Evolutionary conservation across 257 asterid species (phyloP).

Genomic region (Catharanthus roseus): DNA sequence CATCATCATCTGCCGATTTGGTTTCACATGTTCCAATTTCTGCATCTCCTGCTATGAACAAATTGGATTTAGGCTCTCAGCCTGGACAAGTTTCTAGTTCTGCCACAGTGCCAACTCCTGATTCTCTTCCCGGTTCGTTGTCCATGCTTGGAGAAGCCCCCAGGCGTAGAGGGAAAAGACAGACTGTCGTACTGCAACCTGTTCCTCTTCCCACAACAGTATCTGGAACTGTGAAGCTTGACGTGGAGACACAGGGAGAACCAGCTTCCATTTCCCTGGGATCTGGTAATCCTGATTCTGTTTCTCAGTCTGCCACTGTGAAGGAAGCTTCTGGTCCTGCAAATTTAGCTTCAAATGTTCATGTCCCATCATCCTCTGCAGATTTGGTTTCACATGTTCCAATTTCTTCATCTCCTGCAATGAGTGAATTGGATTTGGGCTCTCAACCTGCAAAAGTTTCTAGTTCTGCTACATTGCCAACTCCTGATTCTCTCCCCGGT

Average conservation of each 20-base stretch:
- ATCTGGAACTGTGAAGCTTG: constrained; percentile 16
- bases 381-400: constrained; percentile 11
- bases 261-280: constrained; percentile 23
- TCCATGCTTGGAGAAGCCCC: constrained; percentile 41
- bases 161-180: constrained; percentile 72
- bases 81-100: constrained; percentile 21
- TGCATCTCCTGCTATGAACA: constrained; percentile 17
- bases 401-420: constrained; percentile 14
- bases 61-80: constrained; percentile 25
- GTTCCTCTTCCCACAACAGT: constrained; percentile 29
- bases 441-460: constrained; percentile 26
- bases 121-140: constrained; percentile 25
- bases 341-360: constrained; percentile 22
- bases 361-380: constrained; percentile 16
- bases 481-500: constrained; percentile 17
- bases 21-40: constrained; percentile 16
- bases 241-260: constrained; percentile 32
- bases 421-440: constrained; percentile 24
- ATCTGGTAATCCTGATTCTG: constrained; percentile 25
- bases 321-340: constrained; percentile 26
- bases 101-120: constrained; percentile 15
- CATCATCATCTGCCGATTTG: constrained; percentile 9
- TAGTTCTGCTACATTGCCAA: constrained; percentile 15
- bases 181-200: constrained; percentile 28
- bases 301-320: constrained; percentile 26